These are phyloP conservation scores for Wickerhamomyces hampshirensis DNA, from an alignment of 805 yeast genomes.

Conservation along the genomic window DNA sequence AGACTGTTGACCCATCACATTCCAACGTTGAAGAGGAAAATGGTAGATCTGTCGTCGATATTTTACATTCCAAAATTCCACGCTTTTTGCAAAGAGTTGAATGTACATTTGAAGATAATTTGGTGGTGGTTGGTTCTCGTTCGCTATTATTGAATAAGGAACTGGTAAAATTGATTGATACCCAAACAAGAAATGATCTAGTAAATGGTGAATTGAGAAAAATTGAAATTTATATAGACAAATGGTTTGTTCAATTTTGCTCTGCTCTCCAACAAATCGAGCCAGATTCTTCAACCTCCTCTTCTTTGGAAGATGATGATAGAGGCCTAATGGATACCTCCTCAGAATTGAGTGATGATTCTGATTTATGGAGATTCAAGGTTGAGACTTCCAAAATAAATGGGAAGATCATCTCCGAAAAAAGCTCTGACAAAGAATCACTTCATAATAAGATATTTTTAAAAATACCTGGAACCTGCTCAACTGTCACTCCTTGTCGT, in stretches of 20 bases:
- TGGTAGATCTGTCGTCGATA: constrained; percentile 3
- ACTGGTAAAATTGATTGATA: constrained; percentile 26
- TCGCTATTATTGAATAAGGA: constrained; percentile 39
- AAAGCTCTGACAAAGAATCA: constrained; percentile 22
- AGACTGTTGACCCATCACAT: constrained; percentile 1
- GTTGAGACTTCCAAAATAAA: constrained; percentile 13
- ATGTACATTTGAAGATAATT: constrained; percentile 14
- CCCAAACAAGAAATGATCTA: constrained; percentile 35
- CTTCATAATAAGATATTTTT: constrained; percentile 29
- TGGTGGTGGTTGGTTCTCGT: constrained; percentile 34
- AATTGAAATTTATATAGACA: constrained; percentile 25
- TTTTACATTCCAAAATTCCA: constrained; percentile 20
- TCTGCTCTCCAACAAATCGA: constrained; percentile 1
- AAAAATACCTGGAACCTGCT: constrained; percentile 24
- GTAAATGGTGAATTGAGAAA: constrained; percentile 35
- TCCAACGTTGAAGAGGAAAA: neutral
- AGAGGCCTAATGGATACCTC: constrained; percentile 21
- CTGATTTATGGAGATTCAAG: constrained; percentile 12
- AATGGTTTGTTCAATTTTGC: constrained; percentile 3
- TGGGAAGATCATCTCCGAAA: constrained; percentile 29
- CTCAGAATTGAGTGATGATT: constrained; percentile 12
- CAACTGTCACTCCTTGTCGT: constrained; percentile 19
- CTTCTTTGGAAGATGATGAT: constrained; percentile 30
- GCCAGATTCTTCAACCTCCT: constrained; percentile 17
- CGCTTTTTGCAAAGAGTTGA: constrained; percentile 15